Conservation (phyloP, 73 alveolate genomes). For the Paramecium sexaurelia region DNA sequence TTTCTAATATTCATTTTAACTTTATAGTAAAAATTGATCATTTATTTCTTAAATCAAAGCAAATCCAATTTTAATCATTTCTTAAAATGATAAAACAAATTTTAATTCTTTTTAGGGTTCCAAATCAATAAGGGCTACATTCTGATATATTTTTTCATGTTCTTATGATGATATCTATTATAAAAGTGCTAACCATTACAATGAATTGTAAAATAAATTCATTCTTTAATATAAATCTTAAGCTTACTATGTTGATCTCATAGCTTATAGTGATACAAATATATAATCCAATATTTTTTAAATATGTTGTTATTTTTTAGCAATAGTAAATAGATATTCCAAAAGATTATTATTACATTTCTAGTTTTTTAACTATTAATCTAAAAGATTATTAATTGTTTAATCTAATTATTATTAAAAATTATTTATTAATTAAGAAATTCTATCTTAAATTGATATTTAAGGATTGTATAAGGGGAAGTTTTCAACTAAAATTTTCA, state of each 20-base stretch:
- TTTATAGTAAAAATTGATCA: not conserved
- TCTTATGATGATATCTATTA: not conserved
- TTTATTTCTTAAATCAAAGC: not conserved
- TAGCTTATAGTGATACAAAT: not conserved
- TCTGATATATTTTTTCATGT: slow-evolving; percentile 27
- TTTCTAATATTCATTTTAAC: not conserved
- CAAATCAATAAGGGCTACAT: not conserved
- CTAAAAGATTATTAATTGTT: not conserved
- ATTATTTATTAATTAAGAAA: not conserved
- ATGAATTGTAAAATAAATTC: not conserved
- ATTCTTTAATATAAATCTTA: not conserved
- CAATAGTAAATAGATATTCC: slow-evolving; percentile 24
- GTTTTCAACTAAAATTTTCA: not conserved
- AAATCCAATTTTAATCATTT: slow-evolving; percentile 8
- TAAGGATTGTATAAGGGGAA: not conserved
- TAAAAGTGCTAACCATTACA: not conserved
- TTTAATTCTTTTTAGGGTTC: not conserved
- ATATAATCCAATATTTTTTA: not conserved
- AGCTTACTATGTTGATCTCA: not conserved
- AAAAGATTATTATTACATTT: not conserved
- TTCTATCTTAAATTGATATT: not conserved
- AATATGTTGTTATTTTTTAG: slow-evolving; percentile 3
- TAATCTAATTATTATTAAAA: not conserved
- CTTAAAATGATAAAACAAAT: not conserved
- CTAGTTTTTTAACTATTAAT: not conserved